These are phyloP conservation scores for Heritiera fomes DNA, from an alignment of 345 rosid genomes.

Conservation along the genomic window DNA sequence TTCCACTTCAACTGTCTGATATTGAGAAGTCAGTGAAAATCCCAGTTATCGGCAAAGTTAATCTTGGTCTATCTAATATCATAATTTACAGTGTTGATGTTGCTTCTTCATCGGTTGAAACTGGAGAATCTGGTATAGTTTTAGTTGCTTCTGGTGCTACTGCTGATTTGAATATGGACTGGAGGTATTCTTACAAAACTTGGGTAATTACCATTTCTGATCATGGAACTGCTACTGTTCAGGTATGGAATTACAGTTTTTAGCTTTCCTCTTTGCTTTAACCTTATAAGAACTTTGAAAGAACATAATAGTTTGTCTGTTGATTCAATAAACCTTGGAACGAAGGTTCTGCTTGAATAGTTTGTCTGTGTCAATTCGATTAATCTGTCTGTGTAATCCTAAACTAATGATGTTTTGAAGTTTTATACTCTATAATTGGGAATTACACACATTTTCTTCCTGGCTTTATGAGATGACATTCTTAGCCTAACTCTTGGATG, in stretches of 20 bases:
- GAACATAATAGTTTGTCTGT: neutral
- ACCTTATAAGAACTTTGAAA: neutral
- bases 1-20: slow-evolving; percentile 59
- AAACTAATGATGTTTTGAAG: neutral
- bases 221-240: slow-evolving; percentile 58
- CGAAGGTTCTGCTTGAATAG: too few species aligned
- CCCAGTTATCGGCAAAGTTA: slow-evolving; percentile 63
- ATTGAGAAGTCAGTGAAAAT: slow-evolving; percentile 56
- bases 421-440: neutral
- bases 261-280: neutral
- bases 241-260: slow-evolving; percentile 37
- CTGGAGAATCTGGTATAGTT: slow-evolving; percentile 50
- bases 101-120: slow-evolving; percentile 46
- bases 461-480: neutral
- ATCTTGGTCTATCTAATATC: slow-evolving; percentile 52
- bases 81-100: slow-evolving; percentile 44
- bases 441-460: neutral
- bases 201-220: slow-evolving; percentile 56
- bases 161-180: slow-evolving; percentile 66
- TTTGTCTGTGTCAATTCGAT: neutral
- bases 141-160: slow-evolving; percentile 54
- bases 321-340: too few species aligned
- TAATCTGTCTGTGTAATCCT: neutral
- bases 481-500: neutral
- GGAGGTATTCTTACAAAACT: slow-evolving; percentile 63